Percentiles rank a stretch among this genome's conserved stretches.
phyloP scores from a whole-genome alignment of 2,329 filamentous ascomycete species.

The Diplocarpon mali region DNA sequence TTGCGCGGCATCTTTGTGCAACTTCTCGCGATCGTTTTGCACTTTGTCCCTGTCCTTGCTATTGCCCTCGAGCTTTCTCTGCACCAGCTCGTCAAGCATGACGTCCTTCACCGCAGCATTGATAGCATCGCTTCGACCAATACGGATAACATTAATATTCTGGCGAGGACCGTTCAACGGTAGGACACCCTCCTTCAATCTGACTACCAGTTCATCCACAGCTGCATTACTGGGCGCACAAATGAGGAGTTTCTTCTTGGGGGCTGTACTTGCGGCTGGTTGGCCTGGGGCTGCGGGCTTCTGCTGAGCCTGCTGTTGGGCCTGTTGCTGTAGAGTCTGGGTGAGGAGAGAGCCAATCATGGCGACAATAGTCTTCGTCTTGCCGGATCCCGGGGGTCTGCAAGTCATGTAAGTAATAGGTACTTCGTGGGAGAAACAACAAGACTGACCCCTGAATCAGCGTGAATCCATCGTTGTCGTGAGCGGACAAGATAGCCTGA shows the following conservation, averaged over 20 bases:
- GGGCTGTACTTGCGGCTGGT: conserved; percentile 23
- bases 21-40: conserved; percentile 40
- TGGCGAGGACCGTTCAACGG: conserved; percentile 61
- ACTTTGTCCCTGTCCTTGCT: conserved; percentile 44
- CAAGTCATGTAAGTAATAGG: conserved; percentile 18
- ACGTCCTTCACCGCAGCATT: conserved; percentile 83
- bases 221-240: conserved; percentile 98
- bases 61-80: conserved; percentile 54
- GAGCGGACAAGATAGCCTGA: conserved; percentile 79
- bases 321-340: conserved; percentile 31
- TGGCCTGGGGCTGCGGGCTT: conserved; percentile 26
- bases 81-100: conserved; percentile 85
- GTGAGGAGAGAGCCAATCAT: conserved; percentile 84
- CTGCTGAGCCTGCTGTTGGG: conserved; percentile 18
- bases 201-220: conserved; percentile 89
- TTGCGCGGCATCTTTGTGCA: conserved; percentile 53
- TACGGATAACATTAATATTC: conserved; percentile 76
- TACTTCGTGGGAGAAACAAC: neutral
- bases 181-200: conserved; percentile 79
- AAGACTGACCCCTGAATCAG: conserved; percentile 69
- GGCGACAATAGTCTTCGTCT: conserved; percentile 95
- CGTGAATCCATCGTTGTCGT: conserved; percentile 95
- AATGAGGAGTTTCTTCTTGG: conserved; percentile 77
- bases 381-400: conserved; percentile 87
- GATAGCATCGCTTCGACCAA: conserved; percentile 86